phyloP scores from a whole-genome alignment of 495 filamentous ascomycete species.

The Daldinia decipiens region DNA sequence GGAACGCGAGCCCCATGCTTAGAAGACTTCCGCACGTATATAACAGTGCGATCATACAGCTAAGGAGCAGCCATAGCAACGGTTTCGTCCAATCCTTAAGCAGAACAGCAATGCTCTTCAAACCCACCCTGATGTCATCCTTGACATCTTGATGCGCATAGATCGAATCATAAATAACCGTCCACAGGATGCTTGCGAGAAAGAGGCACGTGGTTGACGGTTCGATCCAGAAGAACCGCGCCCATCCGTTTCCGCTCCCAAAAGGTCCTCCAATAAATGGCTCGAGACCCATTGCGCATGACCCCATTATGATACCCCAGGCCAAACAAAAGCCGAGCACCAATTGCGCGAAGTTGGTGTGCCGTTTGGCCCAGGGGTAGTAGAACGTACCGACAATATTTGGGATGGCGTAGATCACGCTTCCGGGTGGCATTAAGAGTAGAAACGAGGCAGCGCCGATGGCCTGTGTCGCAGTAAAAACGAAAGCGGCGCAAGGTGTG shows the following conservation, averaged over 20 bases:
- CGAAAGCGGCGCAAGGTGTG: constrained; percentile 45
- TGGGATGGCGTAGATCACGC: constrained; percentile 45
- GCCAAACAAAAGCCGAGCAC: constrained; percentile 54
- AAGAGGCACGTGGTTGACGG: constrained; percentile 39
- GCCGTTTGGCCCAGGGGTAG: constrained; percentile 57
- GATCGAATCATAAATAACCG: constrained; percentile 55
- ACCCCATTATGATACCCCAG: constrained; percentile 49
- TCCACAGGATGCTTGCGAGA: constrained; percentile 48
- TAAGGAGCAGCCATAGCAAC: constrained; percentile 41
- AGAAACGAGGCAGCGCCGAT: constrained; percentile 43
- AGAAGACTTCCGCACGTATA: constrained; percentile 40
- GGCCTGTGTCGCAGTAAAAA: constrained; percentile 49
- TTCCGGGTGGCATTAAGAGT: constrained; percentile 37
- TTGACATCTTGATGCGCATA: constrained; percentile 56
- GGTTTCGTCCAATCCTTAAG: constrained; percentile 49
- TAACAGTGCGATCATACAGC: constrained; percentile 43
- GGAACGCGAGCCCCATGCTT: constrained; percentile 44
- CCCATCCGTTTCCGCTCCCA: constrained; percentile 14
- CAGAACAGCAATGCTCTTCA: constrained; percentile 54
- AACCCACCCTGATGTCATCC: constrained; percentile 50
- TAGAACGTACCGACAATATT: constrained; percentile 48
- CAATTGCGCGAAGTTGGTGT: constrained; percentile 54
- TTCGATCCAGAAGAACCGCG: constrained; percentile 30
- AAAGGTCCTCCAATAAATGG: constrained; percentile 43
- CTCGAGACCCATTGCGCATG: constrained; percentile 45